Conservation (phyloP, 352 stramenopile species). For the Pythium volutum region DNA sequence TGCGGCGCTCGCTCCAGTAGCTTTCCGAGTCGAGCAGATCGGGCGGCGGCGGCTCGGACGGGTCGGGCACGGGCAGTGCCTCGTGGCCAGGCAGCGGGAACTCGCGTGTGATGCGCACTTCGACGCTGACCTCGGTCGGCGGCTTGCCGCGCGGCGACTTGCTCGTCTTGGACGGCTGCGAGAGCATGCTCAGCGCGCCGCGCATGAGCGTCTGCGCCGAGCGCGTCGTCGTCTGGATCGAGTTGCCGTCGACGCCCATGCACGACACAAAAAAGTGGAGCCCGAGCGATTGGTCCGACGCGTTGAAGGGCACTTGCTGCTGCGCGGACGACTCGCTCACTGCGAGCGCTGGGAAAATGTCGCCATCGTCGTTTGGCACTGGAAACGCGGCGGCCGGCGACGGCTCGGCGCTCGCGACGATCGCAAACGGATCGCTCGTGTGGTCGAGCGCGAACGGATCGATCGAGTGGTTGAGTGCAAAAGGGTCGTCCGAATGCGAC, state of each 20-base stretch:
- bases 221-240: constrained; percentile 39
- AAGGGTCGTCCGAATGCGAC: constrained; percentile 14
- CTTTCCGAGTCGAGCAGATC: constrained; percentile 44
- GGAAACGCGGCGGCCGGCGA: neutral
- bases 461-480: constrained; percentile 2
- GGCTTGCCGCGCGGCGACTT: constrained; percentile 50
- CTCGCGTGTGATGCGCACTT: constrained; percentile 59
- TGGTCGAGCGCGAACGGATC: constrained; percentile 8
- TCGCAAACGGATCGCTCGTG: constrained; percentile 21
- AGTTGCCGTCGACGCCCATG: constrained; percentile 52
- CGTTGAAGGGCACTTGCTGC: neutral
- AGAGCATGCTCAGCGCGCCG: constrained; percentile 71
- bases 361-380: neutral
- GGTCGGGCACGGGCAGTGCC: neutral
- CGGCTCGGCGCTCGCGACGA: neutral
- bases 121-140: constrained; percentile 62
- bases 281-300: constrained; percentile 8
- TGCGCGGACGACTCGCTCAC: neutral
- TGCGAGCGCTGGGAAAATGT: constrained; percentile 4
- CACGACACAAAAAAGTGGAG: constrained; percentile 80
- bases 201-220: constrained; percentile 73
- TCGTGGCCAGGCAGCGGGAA: constrained; percentile 32
- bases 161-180: constrained; percentile 30
- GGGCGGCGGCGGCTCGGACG: neutral
- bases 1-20: constrained; percentile 69